A percentile compares a stretch with the other conserved stretches of the same genome.
These are phyloP conservation scores for Adansonia gregorii DNA, from an alignment of 441 rosid genomes.

Conservation along the genomic window DNA sequence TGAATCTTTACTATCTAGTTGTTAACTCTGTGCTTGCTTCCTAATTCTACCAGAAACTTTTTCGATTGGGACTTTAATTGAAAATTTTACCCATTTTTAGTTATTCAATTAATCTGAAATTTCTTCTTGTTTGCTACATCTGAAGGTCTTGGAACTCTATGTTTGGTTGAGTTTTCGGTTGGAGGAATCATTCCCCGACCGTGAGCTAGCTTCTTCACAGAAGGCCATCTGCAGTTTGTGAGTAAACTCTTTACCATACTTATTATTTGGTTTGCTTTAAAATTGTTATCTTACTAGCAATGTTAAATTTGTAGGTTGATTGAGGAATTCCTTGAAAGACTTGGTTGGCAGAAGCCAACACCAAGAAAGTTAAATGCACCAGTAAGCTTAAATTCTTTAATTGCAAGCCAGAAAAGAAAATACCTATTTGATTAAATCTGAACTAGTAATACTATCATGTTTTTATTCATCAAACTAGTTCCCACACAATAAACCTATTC, in stretches of 20 bases:
- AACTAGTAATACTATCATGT: neutral
- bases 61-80: neutral
- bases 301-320: conserved; percentile 55
- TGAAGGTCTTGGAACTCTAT: conserved; percentile 83
- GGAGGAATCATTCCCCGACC: conserved; percentile 85
- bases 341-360: conserved; percentile 52
- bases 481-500: neutral
- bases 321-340: conserved; percentile 72
- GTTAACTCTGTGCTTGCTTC: neutral
- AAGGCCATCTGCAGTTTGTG: conserved; percentile 75
- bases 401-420: conserved; percentile 24
- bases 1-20: neutral
- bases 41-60: neutral
- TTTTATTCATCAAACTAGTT: neutral
- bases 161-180: conserved; percentile 84
- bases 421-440: conserved; percentile 16
- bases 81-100: neutral
- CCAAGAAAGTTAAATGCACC: conserved; percentile 30
- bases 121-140: conserved; percentile 14
- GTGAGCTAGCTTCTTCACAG: conserved; percentile 81
- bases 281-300: conserved; percentile 26
- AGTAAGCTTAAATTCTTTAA: conserved; percentile 16
- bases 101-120: neutral
- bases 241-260: conserved; percentile 33
- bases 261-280: neutral